These are phyloP conservation scores for Cryptococcus sp. DNA, from an alignment of 1,284 basidiomycete species.

Conservation along the genomic window DNA sequence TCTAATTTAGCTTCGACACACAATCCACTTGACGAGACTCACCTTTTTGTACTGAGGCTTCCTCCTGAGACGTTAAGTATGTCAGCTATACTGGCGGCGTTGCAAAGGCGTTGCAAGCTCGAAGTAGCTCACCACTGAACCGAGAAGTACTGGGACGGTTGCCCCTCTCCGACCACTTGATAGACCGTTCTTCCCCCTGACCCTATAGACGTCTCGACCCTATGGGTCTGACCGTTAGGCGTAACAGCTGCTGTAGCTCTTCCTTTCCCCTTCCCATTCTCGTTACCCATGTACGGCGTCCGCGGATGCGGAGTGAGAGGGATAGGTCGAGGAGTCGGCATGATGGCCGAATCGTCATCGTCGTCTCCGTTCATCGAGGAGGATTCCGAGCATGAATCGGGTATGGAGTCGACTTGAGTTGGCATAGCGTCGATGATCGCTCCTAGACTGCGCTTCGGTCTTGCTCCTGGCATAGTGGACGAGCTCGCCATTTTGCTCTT, in stretches of 20 bases:
- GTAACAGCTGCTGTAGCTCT: constrained; percentile 2
- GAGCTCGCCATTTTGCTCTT: no score
- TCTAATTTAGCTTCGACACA: constrained; percentile 1
- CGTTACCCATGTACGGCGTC: not conserved
- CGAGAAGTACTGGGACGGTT: constrained; percentile 34
- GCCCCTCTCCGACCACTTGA: constrained; percentile 5
- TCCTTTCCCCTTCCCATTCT: constrained; percentile 5
- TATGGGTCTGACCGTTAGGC: not conserved
- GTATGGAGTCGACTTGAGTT: constrained; percentile 23
- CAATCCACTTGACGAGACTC: constrained; percentile 9
- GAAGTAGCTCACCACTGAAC: constrained; percentile 49
- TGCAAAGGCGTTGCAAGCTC: no score
- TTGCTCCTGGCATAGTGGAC: not conserved
- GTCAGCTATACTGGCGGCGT: constrained; percentile 16
- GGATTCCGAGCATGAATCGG: constrained; percentile 32
- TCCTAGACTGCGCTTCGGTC: constrained; percentile 13
- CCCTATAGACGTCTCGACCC: constrained; percentile 17
- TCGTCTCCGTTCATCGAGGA: constrained; percentile 19
- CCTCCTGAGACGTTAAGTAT: constrained; percentile 28
- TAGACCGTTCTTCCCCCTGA: constrained; percentile 32
- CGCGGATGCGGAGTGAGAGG: constrained; percentile 10
- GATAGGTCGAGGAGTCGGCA: constrained; percentile 10
- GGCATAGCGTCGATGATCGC: constrained; percentile 24
- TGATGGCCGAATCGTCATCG: not conserved
- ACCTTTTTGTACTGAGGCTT: constrained; percentile 54